These are phyloP conservation scores for Samsoniella hepiali DNA, from an alignment of 2,329 filamentous ascomycete species.

Conservation along the genomic window DNA sequence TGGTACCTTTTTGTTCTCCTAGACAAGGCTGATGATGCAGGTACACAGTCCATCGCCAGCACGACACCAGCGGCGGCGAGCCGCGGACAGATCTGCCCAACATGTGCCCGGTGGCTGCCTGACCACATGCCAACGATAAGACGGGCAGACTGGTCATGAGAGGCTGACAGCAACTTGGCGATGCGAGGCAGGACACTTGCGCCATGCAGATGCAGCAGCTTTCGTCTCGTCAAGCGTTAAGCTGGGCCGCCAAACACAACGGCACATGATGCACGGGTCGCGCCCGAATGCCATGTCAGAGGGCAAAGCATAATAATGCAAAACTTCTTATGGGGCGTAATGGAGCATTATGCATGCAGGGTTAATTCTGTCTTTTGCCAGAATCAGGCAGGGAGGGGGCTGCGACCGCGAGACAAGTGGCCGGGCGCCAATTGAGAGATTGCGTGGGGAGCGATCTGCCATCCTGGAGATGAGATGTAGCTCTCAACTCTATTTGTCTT, in stretches of 20 bases:
- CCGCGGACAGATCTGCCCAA: not conserved
- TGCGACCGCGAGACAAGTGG: not conserved
- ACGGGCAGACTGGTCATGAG: not conserved
- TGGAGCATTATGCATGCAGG: not conserved
- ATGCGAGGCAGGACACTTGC: not conserved
- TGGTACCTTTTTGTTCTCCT: not conserved
- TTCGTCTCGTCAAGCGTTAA: not conserved
- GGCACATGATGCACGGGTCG: not conserved
- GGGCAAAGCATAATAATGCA: not conserved
- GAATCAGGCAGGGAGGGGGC: not conserved
- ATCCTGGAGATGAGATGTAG: not conserved
- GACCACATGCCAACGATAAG: not conserved
- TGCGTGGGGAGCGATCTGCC: not conserved
- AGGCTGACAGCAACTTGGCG: not conserved
- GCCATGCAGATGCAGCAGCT: not conserved
- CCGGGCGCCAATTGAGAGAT: not conserved
- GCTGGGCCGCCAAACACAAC: not conserved
- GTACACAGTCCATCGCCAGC: not conserved
- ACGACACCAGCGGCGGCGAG: not conserved
- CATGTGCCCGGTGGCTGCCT: not conserved
- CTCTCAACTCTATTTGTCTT: not conserved
- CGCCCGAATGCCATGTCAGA: not conserved
- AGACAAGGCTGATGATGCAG: not conserved
- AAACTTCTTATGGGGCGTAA: not conserved
- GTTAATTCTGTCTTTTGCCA: not conserved